Percentiles rank a stretch among this genome's conserved stretches.
Conservation (phyloP, 1,284 basidiomycete genomes). For the Cryptococcus jaspeensis region DNA sequence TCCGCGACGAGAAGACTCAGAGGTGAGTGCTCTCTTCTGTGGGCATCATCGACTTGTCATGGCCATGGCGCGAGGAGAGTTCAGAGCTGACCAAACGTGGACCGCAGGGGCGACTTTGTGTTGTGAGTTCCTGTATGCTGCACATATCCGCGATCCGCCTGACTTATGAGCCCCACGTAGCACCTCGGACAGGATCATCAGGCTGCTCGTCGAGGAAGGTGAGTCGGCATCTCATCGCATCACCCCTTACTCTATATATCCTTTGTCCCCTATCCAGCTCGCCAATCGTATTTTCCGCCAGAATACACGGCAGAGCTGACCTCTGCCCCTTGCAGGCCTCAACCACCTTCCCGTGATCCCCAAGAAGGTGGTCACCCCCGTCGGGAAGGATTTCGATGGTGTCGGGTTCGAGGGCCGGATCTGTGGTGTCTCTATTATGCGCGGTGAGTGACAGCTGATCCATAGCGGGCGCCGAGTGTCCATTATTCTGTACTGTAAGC, state of each 20-base stretch:
- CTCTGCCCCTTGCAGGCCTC: constrained; percentile 61
- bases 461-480: neutral
- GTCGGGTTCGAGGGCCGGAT: constrained; percentile 86
- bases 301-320: too few species aligned
- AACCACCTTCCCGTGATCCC: constrained; percentile 92
- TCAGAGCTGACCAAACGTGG: neutral
- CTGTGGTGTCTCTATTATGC: constrained; percentile 88
- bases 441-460: constrained; percentile 47
- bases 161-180: constrained; percentile 10
- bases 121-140: constrained; percentile 62
- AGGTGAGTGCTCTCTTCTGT: constrained; percentile 33
- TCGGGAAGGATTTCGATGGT: constrained; percentile 80
- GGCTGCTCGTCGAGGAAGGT: constrained; percentile 62
- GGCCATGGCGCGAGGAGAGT: neutral
- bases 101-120: constrained; percentile 82
- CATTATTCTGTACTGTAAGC: neutral
- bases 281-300: too few species aligned
- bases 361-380: constrained; percentile 60
- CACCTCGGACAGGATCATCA: constrained; percentile 67
- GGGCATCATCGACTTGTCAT: neutral
- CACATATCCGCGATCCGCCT: too few species aligned
- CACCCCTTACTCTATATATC: too few species aligned
- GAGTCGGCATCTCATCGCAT: constrained; percentile 10
- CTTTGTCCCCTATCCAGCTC: too few species aligned
- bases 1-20: constrained; percentile 77